phyloP scores from a whole-genome alignment of 306 rosid genomes.

The Vigna angularis region DNA sequence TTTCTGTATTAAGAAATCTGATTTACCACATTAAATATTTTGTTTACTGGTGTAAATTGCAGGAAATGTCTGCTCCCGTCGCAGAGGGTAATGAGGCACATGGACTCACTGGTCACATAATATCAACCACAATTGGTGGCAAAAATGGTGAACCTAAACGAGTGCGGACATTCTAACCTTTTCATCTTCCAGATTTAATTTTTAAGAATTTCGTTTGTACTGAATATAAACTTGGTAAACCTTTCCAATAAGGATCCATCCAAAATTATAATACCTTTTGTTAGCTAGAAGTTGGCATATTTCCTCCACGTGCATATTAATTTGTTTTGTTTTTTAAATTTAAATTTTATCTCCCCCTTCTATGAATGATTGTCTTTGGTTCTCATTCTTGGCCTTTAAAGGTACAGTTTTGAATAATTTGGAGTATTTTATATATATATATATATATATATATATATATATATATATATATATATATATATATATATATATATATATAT shows the following conservation, averaged over 20 bases:
- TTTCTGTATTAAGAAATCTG: conserved; percentile 27
- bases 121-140: conserved; percentile 97
- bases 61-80: conserved; percentile 85
- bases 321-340: not conserved
- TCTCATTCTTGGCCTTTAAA: not conserved
- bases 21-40: conserved; percentile 25
- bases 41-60: conserved; percentile 47
- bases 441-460: no score
- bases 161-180: conserved; percentile 55
- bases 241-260: conserved; percentile 1
- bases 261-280: not conserved
- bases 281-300: conserved; percentile 9
- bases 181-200: conserved; percentile 2
- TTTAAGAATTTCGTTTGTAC: not conserved
- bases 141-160: conserved; percentile 92
- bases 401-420: not conserved
- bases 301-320: not conserved
- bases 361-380: not conserved
- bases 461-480: no score
- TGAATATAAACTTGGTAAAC: not conserved
- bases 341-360: not conserved
- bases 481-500: no score
- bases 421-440: no score
- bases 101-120: conserved; percentile 88
- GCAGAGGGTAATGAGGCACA: conserved; percentile 78